These are phyloP conservation scores for Dothistroma septosporum DNA, from an alignment of 2,329 filamentous ascomycete genomes.

Conservation along the genomic window DNA sequence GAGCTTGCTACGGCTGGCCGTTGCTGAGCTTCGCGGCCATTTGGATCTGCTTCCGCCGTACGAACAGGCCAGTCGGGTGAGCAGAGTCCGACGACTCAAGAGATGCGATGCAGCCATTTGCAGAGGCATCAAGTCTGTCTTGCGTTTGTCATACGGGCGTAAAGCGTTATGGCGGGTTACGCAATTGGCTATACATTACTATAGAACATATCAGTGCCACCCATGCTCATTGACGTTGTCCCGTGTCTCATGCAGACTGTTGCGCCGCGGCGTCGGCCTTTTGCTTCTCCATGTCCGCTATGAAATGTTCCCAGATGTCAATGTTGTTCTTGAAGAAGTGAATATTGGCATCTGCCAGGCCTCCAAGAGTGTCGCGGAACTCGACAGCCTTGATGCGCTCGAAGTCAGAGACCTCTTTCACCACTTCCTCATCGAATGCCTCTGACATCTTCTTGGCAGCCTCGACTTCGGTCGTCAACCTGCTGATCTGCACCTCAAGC, in stretches of 20 bases:
- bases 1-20: neutral
- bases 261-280: slow-evolving; percentile 14
- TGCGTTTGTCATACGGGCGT: neutral
- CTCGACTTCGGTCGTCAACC: slow-evolving; percentile 85
- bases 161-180: neutral
- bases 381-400: slow-evolving; percentile 90
- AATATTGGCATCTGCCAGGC: slow-evolving; percentile 78
- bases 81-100: neutral
- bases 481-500: slow-evolving; percentile 86
- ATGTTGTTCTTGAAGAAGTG: slow-evolving; percentile 78
- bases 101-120: neutral
- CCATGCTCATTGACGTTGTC: slow-evolving; percentile 2
- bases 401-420: slow-evolving; percentile 88
- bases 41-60: neutral
- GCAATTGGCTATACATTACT: neutral
- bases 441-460: slow-evolving; percentile 80
- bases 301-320: slow-evolving; percentile 82
- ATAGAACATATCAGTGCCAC: neutral
- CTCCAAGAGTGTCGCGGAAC: slow-evolving; percentile 81
- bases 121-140: neutral
- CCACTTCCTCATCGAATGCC: slow-evolving; percentile 92
- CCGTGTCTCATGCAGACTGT: slow-evolving; percentile 5
- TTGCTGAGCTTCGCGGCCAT: neutral
- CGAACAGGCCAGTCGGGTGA: neutral
- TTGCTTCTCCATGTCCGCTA: slow-evolving; percentile 63